Conservation (phyloP, 2,329 filamentous ascomycete species). For the Hypoxylon sp. region DNA sequence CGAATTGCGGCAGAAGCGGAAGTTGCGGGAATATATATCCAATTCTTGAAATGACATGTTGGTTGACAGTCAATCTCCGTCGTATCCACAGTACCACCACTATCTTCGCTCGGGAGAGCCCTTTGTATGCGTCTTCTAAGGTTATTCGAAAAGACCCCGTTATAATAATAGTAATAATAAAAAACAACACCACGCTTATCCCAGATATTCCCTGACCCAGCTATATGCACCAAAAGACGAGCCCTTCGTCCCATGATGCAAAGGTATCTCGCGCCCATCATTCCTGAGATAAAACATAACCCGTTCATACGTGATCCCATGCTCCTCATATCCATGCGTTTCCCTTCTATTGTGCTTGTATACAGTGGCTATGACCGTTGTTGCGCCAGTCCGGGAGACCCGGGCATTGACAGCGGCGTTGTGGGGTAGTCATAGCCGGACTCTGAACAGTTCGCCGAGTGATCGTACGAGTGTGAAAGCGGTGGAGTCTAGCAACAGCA, state of each 20-base stretch:
- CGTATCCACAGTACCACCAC: conserved; percentile 10
- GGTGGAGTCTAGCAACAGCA: conserved; percentile 77
- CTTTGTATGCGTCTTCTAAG: conserved; percentile 36
- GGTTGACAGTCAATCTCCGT: conserved; percentile 18
- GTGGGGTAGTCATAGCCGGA: conserved; percentile 75
- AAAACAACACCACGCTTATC: conserved; percentile 21
- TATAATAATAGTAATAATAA: not conserved
- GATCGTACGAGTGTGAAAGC: conserved; percentile 80
- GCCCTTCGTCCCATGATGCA: conserved; percentile 41
- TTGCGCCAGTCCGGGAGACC: conserved; percentile 68
- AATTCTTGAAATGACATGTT: conserved; percentile 14
- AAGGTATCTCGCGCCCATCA: conserved; percentile 34
- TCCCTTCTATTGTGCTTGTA: conserved; percentile 9
- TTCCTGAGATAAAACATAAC: conserved; percentile 23
- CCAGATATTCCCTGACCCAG: conserved; percentile 33
- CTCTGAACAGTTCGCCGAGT: conserved; percentile 74
- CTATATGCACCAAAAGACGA: conserved; percentile 45
- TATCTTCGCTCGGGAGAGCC: conserved; percentile 39
- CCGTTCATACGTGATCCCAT: conserved; percentile 32
- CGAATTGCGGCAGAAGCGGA: conserved; percentile 2
- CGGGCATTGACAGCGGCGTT: conserved; percentile 81
- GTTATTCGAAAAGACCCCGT: conserved; percentile 21
- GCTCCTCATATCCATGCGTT: conserved; percentile 28
- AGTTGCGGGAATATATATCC: conserved; percentile 16
- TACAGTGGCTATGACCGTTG: conserved; percentile 27